Percentiles rank a stretch among this genome's conserved stretches.
phyloP scores from a whole-genome alignment of 768 basidiomycete genomes.

The Botryobasidium botryosum region DNA sequence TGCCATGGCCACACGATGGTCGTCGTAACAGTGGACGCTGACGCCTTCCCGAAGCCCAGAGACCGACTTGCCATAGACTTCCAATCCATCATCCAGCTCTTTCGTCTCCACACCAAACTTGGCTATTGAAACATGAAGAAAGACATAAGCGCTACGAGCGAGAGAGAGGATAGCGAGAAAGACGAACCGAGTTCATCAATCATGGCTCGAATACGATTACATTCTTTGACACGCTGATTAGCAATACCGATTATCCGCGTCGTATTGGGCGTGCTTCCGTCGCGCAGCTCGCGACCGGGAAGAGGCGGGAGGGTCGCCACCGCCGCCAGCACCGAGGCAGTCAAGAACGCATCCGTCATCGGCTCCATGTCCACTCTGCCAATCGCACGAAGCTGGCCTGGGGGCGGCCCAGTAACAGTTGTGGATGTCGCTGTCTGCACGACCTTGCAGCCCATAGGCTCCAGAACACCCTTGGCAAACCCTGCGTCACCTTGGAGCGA shows the following conservation, averaged over 20 bases:
- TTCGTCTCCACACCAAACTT: slow-evolving; percentile 90
- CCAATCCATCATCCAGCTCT: slow-evolving; percentile 85
- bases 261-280: slow-evolving; percentile 22
- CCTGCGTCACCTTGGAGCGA: slow-evolving; percentile 96
- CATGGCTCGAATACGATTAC: slow-evolving; percentile 94
- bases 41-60: slow-evolving; percentile 46
- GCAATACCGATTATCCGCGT: slow-evolving; percentile 88
- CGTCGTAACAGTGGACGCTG: slow-evolving; percentile 90
- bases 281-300: slow-evolving; percentile 29
- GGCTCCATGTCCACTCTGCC: slow-evolving; percentile 92
- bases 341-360: slow-evolving; percentile 99
- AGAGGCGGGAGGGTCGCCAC: slow-evolving; percentile 38
- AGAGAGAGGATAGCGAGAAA: not conserved
- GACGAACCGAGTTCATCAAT: slow-evolving; percentile 72
- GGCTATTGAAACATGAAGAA: slow-evolving; percentile 29
- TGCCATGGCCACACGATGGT: slow-evolving; percentile 97
- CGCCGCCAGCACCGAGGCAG: slow-evolving; percentile 82
- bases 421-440: slow-evolving; percentile 77
- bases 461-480: slow-evolving; percentile 83
- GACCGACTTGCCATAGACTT: slow-evolving; percentile 66
- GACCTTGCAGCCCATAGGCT: slow-evolving; percentile 89
- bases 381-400: slow-evolving; percentile 64
- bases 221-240: slow-evolving; percentile 97
- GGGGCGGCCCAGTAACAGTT: slow-evolving; percentile 78
- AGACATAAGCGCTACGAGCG: not conserved